Conservation (phyloP, 495 filamentous ascomycete species). For the Neurospora discreta region DNA sequence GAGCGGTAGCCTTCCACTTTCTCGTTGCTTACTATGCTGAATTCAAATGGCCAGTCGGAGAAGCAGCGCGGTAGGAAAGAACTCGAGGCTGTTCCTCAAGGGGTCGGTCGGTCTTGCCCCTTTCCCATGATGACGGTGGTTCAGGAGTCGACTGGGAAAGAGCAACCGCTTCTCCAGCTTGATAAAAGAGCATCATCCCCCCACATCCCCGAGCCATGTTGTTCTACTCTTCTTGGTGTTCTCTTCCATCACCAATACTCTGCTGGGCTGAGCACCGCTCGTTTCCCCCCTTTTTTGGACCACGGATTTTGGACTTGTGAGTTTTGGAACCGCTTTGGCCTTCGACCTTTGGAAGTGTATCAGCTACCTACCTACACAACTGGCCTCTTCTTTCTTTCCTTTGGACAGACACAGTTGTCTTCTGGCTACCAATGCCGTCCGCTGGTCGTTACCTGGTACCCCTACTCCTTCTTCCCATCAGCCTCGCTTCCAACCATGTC, state of each 20-base stretch:
- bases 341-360: conserved; percentile 11
- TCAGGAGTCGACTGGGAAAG: neutral
- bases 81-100: neutral
- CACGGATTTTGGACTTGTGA: conserved; percentile 5
- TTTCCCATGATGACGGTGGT: neutral
- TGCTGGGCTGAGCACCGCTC: neutral
- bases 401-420: neutral
- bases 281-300: conserved; percentile 5
- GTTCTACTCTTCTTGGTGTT: neutral
- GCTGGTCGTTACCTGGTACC: conserved; percentile 1
- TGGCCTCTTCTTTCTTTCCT: neutral
- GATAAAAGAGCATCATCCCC: neutral
- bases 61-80: neutral
- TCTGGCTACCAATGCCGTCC: conserved; percentile 7
- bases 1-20: neutral
- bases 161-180: neutral
- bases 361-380: neutral
- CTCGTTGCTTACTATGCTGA: neutral
- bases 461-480: conserved; percentile 1
- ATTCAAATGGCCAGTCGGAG: neutral
- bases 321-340: conserved; percentile 12
- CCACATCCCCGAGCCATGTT: neutral
- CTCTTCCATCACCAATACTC: neutral
- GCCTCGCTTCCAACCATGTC: neutral
- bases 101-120: neutral